Evolutionary conservation across 164 flowering plant species (phyloP).

Genomic region (Tetrastigma voinierianum): DNA sequence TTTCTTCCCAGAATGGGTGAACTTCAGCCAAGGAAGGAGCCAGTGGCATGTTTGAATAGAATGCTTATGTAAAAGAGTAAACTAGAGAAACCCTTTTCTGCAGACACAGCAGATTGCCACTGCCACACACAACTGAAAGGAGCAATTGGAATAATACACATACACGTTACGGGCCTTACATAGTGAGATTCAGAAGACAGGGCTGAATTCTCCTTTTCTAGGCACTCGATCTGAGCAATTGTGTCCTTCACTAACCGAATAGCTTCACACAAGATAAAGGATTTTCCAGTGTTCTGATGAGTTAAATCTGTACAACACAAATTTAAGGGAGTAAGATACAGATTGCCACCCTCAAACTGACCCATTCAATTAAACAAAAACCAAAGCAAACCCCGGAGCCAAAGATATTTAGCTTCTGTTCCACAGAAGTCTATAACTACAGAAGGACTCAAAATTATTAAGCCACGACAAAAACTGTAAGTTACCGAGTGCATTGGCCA

Average conservation of each 20-base stretch:
- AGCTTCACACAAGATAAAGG: slow-evolving; percentile 33
- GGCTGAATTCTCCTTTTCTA: slow-evolving; percentile 36
- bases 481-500: slow-evolving; percentile 70
- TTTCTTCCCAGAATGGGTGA: too few species aligned
- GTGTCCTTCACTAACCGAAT: slow-evolving; percentile 34
- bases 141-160: not conserved
- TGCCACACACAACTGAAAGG: slow-evolving; percentile 2
- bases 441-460: not conserved
- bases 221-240: slow-evolving; percentile 31
- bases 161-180: slow-evolving; percentile 23
- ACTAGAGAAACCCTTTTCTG: too few species aligned
- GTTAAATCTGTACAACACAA: slow-evolving; percentile 17
- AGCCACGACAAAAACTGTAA: not conserved
- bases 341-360: not conserved
- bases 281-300: slow-evolving; percentile 41
- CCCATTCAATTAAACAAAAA: not conserved
- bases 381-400: not conserved
- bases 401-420: not conserved
- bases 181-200: slow-evolving; percentile 40
- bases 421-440: not conserved
- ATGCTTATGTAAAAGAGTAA: too few species aligned
- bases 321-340: not conserved
- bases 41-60: too few species aligned
- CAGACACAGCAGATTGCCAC: not conserved
- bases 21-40: too few species aligned